Evolutionary conservation across 2,329 filamentous ascomycete genomes (phyloP), one percentile per base, ranked within the genome.

Genomic region (Aaosphaeria arxii): DNA sequence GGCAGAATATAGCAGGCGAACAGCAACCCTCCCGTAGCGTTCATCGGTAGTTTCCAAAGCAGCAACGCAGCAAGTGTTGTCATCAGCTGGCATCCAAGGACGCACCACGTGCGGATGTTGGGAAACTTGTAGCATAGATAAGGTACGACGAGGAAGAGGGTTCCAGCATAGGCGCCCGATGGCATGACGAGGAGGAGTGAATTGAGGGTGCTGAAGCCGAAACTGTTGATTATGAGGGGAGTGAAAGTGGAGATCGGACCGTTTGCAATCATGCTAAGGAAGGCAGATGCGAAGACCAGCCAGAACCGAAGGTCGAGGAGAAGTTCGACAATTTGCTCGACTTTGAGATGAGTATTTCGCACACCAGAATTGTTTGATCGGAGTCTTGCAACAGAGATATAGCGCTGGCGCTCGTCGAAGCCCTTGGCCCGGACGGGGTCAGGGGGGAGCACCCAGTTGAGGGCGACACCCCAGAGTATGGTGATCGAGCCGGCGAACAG

Each of bases 301-400:
- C 81, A 84, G 3, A 80, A 79, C 64, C 81, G 74, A 3, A 79
- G 77, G 52, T 84, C 81, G 9, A 69, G 46, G 3, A 84, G 59
- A 0, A 79, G 76, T 55, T 84, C 80, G 13, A 77, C 71, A 1
- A 86, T 74, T 51, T 92, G 88, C 9, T 77, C 75, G 69, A 77
- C 73, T 52, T 86, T 86, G 67, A 87, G 87, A 52, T 86, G 77
- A 47, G 82, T 82, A 50, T 82, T 86, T 2, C 84, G 84, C 6
- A 87, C 84, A 0, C 88, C 88, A 44, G 87, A 88, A 66, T 90
- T 85, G 59, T 91, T 91, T 36, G 82, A 77, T 0, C 87, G 79
- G 11, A 91, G 80, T 0, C 88, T 78, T 49, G 89, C 87, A 13
- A 90, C 74, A 0, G 85, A 85, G 31, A 63, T 66, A 31, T 71